Percentiles rank a stretch among this genome's conserved stretches.
Conservation (phyloP, 176 grass and related monocot genomes). For the Hsuehochloa calcarea region DNA sequence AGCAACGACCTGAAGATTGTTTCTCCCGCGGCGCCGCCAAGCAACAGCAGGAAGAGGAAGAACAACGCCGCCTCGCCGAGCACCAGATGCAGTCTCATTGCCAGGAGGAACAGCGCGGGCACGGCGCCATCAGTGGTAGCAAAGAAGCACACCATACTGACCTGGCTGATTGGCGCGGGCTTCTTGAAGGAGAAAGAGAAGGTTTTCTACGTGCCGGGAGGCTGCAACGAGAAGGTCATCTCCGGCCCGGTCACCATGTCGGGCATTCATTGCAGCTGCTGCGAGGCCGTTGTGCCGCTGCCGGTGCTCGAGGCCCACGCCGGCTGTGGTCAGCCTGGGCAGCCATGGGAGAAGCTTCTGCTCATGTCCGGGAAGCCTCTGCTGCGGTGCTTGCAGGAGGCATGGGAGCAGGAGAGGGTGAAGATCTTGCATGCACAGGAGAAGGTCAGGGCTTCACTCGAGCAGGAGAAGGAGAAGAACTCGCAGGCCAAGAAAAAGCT, state of each 20-base stretch:
- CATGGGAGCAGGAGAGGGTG: conserved; percentile 38
- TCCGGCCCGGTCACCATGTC: conserved; percentile 37
- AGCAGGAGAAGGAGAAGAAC: conserved; percentile 18
- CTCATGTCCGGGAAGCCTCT: conserved; percentile 63
- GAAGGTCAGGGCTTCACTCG: background rate
- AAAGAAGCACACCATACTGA: conserved; percentile 61
- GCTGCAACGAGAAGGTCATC: conserved; percentile 27
- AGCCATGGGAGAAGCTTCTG: conserved; percentile 59
- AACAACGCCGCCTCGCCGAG: background rate
- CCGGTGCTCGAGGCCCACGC: conserved; percentile 50
- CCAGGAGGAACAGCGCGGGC: background rate
- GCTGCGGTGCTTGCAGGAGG: conserved; percentile 49
- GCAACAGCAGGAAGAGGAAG: conserved; percentile 22
- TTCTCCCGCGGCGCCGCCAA: background rate
- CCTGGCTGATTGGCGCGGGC: conserved; percentile 65
- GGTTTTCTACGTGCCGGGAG: conserved; percentile 49
- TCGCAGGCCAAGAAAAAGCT: conserved; percentile 29
- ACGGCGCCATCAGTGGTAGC: too few species aligned
- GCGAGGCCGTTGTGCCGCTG: conserved; percentile 39
- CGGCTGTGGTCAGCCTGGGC: background rate
- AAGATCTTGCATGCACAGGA: conserved; percentile 15
- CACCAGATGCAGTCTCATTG: conserved; percentile 1
- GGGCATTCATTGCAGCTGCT: conserved; percentile 63
- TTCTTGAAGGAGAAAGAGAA: conserved; percentile 45
- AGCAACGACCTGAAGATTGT: conserved; percentile 15